These are phyloP conservation scores for Aureobasidium sp. DNA, from an alignment of 2,329 filamentous ascomycete species.

Conservation along the genomic window DNA sequence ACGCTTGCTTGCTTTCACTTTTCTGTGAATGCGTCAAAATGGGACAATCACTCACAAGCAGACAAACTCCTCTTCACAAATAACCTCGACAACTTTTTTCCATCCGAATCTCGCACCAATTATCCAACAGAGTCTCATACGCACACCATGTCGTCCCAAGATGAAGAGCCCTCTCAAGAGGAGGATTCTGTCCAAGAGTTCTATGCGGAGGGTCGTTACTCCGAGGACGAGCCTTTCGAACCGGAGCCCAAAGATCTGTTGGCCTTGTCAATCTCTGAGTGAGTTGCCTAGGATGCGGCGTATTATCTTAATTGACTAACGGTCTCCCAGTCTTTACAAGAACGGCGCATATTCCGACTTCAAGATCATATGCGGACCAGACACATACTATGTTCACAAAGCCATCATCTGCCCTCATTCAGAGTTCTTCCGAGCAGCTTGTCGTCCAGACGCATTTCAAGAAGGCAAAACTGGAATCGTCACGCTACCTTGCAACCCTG, in stretches of 20 bases:
- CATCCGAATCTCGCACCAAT: too few relatives aligned
- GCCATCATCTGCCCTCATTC: constrained; percentile 18
- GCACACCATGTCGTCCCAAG: too few relatives aligned
- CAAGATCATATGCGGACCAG: constrained; percentile 15
- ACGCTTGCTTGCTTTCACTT: too few relatives aligned
- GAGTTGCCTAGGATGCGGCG: not conserved
- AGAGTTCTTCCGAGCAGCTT: constrained; percentile 18
- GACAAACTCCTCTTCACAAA: too few relatives aligned
- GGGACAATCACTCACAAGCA: too few relatives aligned
- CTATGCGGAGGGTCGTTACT: too few relatives aligned
- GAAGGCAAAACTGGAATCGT: not conserved
- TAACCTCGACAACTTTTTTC: too few relatives aligned
- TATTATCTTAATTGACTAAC: not conserved
- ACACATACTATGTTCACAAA: constrained; percentile 18
- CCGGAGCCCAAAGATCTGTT: not conserved
- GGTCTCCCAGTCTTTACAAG: not conserved
- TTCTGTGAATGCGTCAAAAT: too few relatives aligned
- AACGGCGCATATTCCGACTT: constrained; percentile 17
- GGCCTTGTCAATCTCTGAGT: not conserved
- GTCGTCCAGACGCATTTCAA: constrained; percentile 11
- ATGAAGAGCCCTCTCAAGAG: too few relatives aligned
- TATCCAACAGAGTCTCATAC: too few relatives aligned
- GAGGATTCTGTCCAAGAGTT: not conserved
- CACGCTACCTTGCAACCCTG: not conserved
- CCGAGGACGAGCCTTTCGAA: too few relatives aligned